These are phyloP conservation scores for Pelagomonas calceolata DNA, from an alignment of 108 stramenopile species.

Conservation along the genomic window DNA sequence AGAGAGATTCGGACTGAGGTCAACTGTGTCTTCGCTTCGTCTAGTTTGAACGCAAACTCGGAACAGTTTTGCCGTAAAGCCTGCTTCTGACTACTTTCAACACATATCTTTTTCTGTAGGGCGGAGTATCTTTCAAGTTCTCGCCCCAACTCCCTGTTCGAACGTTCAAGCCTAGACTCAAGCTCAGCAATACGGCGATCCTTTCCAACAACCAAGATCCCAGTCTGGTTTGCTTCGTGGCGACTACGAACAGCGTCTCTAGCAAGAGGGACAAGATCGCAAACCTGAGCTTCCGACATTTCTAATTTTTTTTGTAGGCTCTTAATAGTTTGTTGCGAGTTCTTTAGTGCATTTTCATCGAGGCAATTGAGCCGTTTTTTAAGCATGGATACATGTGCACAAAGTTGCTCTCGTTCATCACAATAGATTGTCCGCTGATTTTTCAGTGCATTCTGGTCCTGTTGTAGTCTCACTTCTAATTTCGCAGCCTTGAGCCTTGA, in stretches of 20 bases:
- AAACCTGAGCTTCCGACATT: neutral
- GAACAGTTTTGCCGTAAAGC: neutral
- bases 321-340: neutral
- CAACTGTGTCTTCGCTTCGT: neutral
- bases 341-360: neutral
- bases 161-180: neutral
- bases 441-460: constrained; percentile 1
- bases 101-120: neutral
- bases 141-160: neutral
- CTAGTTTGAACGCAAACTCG: neutral
- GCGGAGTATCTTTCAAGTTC: neutral
- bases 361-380: neutral
- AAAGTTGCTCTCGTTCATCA: neutral
- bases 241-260: no score
- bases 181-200: no score
- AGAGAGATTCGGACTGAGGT: neutral
- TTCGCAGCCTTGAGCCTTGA: constrained; percentile 2
- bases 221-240: no score
- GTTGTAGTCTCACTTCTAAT: constrained; percentile 2
- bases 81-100: neutral
- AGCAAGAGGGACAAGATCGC: neutral
- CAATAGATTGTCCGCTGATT: neutral
- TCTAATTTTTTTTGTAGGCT: neutral
- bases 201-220: no score
- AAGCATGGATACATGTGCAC: neutral